Base-by-base conservation (phyloP, 352 stramenopile genomes). In the Phytophthora hybrid region DNA sequence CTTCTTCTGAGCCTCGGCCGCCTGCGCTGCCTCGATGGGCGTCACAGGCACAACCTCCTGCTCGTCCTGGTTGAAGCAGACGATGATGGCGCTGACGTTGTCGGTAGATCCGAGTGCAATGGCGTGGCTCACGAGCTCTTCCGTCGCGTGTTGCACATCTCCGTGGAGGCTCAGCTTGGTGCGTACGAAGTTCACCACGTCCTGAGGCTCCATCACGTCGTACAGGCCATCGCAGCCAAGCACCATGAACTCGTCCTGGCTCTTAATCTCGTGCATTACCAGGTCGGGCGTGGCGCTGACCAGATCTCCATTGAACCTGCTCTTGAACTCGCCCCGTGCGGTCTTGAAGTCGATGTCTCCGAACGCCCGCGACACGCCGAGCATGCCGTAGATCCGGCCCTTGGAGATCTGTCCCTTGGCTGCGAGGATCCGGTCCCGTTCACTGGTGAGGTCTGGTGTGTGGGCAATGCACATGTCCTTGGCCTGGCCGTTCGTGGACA, bases 291-390 rank as follows among this genome's bases (percentile, higher is more conserved):
- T 87, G 16, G 87, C 85, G 31, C 85, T 88, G 29, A 96, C 90
- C 10, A 96, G 69, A 66, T 95, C 88, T 51, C 89, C 89, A 21
- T 95, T 93, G 71, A 95, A 95, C 53, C 83, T 80, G 64, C 84
- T 85, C 65, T 93, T 94, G 73, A 91, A 95, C 62, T 87, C 85
- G 49, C 84, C 90, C n/a, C 86, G 78, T 32, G 79, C 89, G 0
- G 87, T 96, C 77, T 97, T 97, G 63, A 97, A 93, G 57, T 94
- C 87, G 59, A 89, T 93, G 76, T 97, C 90, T 16, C 90, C 90
- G 72, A 97, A 97, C 1, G 90, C 88, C 14, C 90, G 74, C 6
- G 90, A 96, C 14, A 97, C 90, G 5, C 85, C 86, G 0, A 97
- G 69, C 63, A 95, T 85, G 9, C 90, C 90, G 72, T 96, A 95